Conservation (phyloP, 2,329 filamentous ascomycete species). For the Cladorrhinum sp. region DNA sequence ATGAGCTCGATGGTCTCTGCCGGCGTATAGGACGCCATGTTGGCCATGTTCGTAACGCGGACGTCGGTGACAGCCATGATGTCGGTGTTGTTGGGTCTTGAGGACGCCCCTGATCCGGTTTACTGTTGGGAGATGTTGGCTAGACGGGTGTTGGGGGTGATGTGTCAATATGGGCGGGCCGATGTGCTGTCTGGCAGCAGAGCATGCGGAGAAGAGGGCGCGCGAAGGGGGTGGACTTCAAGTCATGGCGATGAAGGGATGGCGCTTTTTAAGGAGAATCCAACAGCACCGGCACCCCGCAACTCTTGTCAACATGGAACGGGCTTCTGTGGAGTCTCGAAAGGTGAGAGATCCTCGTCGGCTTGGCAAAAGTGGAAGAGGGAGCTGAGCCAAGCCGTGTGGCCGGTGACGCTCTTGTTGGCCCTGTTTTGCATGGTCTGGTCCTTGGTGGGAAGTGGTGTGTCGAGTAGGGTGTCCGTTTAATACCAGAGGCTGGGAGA, state of each 20-base stretch:
- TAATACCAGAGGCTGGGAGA: not conserved
- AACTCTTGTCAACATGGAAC: not conserved
- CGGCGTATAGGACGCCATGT: conserved; percentile 39
- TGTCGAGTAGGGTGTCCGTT: not conserved
- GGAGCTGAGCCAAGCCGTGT: not conserved
- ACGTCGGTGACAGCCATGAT: conserved; percentile 3
- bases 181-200: not conserved
- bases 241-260: not conserved
- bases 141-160: too few relatives aligned
- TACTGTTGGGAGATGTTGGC: not conserved
- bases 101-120: not conserved
- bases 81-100: not conserved
- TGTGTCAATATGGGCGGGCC: not conserved
- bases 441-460: not conserved
- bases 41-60: conserved; percentile 8
- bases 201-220: not conserved
- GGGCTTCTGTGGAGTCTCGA: not conserved
- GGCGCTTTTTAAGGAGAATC: not conserved
- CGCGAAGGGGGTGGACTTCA: not conserved
- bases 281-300: not conserved
- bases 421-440: too few relatives aligned
- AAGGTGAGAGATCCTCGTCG: not conserved
- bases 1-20: conserved; percentile 49
- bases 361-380: not conserved
- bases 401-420: not conserved